A percentile compares a stretch with the other conserved stretches of the same genome.
phyloP scores from a whole-genome alignment of 352 stramenopile species.

The Halophytophthora batemanensis region DNA sequence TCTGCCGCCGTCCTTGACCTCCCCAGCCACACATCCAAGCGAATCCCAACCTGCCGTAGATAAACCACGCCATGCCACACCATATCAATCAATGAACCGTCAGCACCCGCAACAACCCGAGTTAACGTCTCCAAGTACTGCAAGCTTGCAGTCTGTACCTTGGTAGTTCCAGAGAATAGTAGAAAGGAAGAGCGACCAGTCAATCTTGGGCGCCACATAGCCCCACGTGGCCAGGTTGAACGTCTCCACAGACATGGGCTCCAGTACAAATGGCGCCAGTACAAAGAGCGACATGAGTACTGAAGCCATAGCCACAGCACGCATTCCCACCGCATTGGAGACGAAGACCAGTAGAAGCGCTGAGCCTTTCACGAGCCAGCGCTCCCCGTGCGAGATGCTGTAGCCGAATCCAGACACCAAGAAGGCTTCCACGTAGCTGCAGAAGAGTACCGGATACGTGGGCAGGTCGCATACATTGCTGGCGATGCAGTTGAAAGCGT shows the following conservation, averaged over 20 bases:
- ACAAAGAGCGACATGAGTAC: constrained; percentile 84
- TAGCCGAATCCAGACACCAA: constrained; percentile 58
- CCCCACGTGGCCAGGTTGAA: constrained; percentile 78
- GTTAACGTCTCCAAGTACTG: no score
- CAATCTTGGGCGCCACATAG: constrained; percentile 57
- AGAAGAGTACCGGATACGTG: constrained; percentile 83
- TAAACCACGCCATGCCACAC: background rate
- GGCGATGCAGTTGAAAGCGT: constrained; percentile 82
- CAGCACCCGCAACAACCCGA: background rate
- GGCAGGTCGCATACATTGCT: constrained; percentile 85
- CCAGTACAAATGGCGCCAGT: constrained; percentile 73
- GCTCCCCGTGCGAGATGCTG: constrained; percentile 41
- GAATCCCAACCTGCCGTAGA: constrained; percentile 62
- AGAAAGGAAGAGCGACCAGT: constrained; percentile 85
- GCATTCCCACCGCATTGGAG: constrained; percentile 75
- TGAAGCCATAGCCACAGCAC: constrained; percentile 64
- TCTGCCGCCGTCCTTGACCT: constrained; percentile 76
- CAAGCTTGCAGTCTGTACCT: constrained; percentile 34
- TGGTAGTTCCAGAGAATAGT: constrained; percentile 88
- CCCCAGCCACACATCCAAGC: constrained; percentile 77
- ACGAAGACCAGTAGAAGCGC: constrained; percentile 70
- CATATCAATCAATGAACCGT: background rate
- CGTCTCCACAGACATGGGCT: constrained; percentile 65
- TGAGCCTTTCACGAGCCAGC: constrained; percentile 70
- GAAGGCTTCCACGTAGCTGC: constrained; percentile 82